Evolutionary conservation across 179 eudicot genomes (phyloP).

Genomic region (Beta macrorhiza): DNA sequence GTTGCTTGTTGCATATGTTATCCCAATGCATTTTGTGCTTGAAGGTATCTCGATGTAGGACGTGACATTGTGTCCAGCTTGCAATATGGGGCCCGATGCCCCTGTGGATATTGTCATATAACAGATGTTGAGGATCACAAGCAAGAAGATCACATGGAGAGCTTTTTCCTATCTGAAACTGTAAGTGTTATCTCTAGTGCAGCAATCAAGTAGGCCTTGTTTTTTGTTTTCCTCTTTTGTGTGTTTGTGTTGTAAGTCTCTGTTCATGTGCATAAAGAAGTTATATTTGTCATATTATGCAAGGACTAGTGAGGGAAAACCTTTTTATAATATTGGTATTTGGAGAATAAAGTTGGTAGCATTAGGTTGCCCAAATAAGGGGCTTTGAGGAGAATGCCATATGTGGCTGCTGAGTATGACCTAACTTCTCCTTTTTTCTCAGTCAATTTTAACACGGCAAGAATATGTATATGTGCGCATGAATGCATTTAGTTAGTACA

Average conservation of each 20-base stretch:
- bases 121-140: slow-evolving; percentile 92
- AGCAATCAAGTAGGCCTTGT: neutral
- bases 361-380: neutral
- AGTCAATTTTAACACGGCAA: no score
- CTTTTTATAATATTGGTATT: neutral
- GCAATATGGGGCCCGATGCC: slow-evolving; percentile 90
- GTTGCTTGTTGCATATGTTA: neutral
- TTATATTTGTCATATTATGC: neutral
- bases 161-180: slow-evolving; percentile 96
- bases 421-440: no score
- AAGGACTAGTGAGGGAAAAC: neutral
- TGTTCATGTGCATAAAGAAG: neutral
- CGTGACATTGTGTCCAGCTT: slow-evolving; percentile 91
- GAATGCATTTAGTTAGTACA: no score
- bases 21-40: slow-evolving; percentile 20
- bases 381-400: neutral
- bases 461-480: no score
- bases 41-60: slow-evolving; percentile 91
- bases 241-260: neutral
- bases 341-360: neutral
- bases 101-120: slow-evolving; percentile 97
- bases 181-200: slow-evolving; percentile 40
- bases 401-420: no score
- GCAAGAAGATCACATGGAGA: slow-evolving; percentile 99
- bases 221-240: neutral